Conservation (phyloP, 2,329 filamentous ascomycete genomes). For the Aureobasidium sp. region DNA sequence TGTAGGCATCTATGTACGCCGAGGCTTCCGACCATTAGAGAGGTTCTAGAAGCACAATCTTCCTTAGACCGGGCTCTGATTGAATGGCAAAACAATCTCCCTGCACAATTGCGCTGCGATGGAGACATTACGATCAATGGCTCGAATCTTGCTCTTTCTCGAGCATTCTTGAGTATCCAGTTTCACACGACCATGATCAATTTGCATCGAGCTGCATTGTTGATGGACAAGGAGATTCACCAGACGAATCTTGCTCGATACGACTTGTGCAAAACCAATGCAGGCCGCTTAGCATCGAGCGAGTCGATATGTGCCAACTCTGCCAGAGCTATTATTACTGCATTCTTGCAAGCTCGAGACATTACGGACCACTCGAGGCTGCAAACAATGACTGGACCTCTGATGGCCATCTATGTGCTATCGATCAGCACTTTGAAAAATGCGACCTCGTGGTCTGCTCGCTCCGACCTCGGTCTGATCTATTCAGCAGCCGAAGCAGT, state of each 20-base stretch:
- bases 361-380: background rate
- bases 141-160: background rate
- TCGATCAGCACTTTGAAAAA: slow-evolving; percentile 1
- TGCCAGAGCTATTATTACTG: slow-evolving; percentile 3
- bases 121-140: slow-evolving; percentile 13
- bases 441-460: background rate
- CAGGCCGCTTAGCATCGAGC: background rate
- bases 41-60: background rate
- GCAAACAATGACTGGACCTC: background rate
- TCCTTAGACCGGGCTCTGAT: background rate
- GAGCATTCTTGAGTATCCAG: slow-evolving; percentile 2
- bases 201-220: slow-evolving; percentile 6
- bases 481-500: slow-evolving; percentile 2
- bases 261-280: background rate
- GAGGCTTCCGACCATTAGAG: background rate
- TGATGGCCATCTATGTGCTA: slow-evolving; percentile 9
- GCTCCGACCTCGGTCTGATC: slow-evolving; percentile 3
- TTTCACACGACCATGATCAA: slow-evolving; percentile 3
- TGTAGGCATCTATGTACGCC: background rate
- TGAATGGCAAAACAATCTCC: background rate
- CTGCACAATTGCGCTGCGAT: background rate
- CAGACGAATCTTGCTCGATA: background rate
- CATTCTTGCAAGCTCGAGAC: background rate
- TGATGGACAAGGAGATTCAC: slow-evolving; percentile 5
- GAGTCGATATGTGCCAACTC: slow-evolving; percentile 6